phyloP scores from a whole-genome alignment of 805 yeast genomes.

The Barnettozyma sp. region DNA sequence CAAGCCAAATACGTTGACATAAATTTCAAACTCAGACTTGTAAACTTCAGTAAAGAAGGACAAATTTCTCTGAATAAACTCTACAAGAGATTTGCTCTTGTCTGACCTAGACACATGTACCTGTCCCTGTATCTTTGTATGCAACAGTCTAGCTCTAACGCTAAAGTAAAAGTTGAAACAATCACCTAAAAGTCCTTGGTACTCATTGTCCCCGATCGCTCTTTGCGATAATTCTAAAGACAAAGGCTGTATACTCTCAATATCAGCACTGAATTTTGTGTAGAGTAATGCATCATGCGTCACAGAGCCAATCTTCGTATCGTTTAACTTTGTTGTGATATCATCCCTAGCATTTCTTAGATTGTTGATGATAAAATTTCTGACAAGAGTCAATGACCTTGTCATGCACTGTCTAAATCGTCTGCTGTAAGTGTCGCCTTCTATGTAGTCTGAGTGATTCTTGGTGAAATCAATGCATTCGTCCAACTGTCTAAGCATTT shows the following conservation, averaged over 20 bases:
- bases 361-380: slow-evolving; percentile 49
- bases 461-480: slow-evolving; percentile 55
- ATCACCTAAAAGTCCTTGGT: slow-evolving; percentile 60
- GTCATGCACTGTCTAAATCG: slow-evolving; percentile 81
- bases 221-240: slow-evolving; percentile 33
- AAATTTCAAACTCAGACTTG: slow-evolving; percentile 55
- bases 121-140: slow-evolving; percentile 34
- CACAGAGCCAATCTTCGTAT: slow-evolving; percentile 28
- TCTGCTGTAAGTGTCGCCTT: slow-evolving; percentile 58
- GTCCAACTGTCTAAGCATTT: slow-evolving; percentile 54
- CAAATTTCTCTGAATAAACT: slow-evolving; percentile 55
- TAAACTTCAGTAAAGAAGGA: slow-evolving; percentile 53
- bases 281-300: slow-evolving; percentile 60
- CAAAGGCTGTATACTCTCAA: slow-evolving; percentile 32
- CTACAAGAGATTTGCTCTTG: slow-evolving; percentile 37
- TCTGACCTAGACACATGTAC: slow-evolving; percentile 26
- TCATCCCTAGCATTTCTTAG: slow-evolving; percentile 31
- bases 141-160: slow-evolving; percentile 45
- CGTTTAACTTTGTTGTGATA: slow-evolving; percentile 23
- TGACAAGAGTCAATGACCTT: slow-evolving; percentile 67
- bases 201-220: slow-evolving; percentile 41
- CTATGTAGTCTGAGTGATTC: slow-evolving; percentile 54
- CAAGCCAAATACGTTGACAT: slow-evolving; percentile 43
- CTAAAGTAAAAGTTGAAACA: slow-evolving; percentile 58
- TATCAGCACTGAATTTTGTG: slow-evolving; percentile 49